These are phyloP conservation scores for Aspergillus homomorphus DNA, from an alignment of 495 filamentous ascomycete species.

Conservation along the genomic window DNA sequence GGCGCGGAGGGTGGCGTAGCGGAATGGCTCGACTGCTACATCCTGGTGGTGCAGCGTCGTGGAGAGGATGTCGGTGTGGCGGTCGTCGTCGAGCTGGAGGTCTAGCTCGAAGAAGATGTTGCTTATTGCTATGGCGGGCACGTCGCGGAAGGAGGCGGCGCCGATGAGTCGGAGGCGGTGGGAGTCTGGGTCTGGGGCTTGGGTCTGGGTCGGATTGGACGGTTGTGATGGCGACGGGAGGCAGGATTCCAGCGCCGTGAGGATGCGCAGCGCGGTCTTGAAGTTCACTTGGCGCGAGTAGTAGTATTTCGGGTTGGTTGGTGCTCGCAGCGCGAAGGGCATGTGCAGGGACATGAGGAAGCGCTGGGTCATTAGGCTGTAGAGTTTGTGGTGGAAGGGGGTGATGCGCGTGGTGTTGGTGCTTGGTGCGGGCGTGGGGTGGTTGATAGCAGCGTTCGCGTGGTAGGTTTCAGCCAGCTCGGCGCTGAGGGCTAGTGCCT, in stretches of 20 bases:
- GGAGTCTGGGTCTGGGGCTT: neutral
- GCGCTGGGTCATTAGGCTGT: conserved; percentile 41
- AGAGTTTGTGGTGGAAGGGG: conserved; percentile 30
- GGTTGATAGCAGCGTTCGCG: neutral
- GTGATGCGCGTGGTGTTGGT: neutral
- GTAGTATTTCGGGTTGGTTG: conserved; percentile 2
- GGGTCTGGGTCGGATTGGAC: too few species aligned
- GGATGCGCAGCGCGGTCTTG: conserved; percentile 5
- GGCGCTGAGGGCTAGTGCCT: conserved; percentile 3
- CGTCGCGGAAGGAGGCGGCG: conserved; percentile 1
- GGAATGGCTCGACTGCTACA: neutral
- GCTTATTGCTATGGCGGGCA: neutral
- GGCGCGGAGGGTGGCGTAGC: neutral
- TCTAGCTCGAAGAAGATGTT: neutral
- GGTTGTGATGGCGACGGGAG: neutral
- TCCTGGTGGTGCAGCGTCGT: neutral
- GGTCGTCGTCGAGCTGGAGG: neutral
- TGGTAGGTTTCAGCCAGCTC: neutral
- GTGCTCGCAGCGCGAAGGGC: conserved; percentile 42
- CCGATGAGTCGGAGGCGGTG: neutral
- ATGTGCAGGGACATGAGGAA: conserved; percentile 47
- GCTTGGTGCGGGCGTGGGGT: neutral
- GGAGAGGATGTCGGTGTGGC: too few species aligned
- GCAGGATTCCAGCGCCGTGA: neutral
- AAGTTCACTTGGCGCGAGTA: conserved; percentile 5